Base-by-base conservation (phyloP, 176 grass and related monocot genomes). In the Musa acuminata region DNA sequence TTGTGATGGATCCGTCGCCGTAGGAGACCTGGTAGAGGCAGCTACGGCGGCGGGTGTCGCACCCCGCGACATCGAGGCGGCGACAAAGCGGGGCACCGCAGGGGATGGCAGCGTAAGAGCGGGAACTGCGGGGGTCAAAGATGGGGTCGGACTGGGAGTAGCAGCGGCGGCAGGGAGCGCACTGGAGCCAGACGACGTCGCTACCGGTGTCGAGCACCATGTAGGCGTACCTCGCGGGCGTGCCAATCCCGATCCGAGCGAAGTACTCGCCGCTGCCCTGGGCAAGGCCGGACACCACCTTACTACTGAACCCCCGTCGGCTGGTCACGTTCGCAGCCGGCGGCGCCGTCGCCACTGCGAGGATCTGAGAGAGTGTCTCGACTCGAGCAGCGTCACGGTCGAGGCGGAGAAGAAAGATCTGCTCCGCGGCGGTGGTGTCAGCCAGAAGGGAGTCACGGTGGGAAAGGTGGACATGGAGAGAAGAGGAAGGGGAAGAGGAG, bases 231-330 rank as follows among this genome's bases (percentile, higher is more conserved):
- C 84, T 92, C 10, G 87, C 64, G 8, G 93, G 93, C 59, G 87
- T 92, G 64, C 89, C 89, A 64, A 96, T 86, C 19, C 89, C 93
- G 82, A 96, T 86, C 82, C 88, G 82, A 3, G 89, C 87, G 81
- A 96, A 96, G 85, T 96, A 96, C 79, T 96, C 93, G 3, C 93
- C 93, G 75, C 93, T 96, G 52, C 93, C 93, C 79, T 87, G 93
- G 9, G 93, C 85, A 1, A 96, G 83, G 0, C 93, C 93, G 20
- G 93, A 96, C 24, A 92, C 82, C 21, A 96, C 85, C 8, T 85
- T 87, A 10, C 84, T 86, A 0, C 76, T 80, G 17, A 96, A 89
- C 9, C 77, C 80, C 0, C 51, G 2, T 7, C 82, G 17, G 0
- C 68, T 52, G 0, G 88, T 85, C 1, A 17, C 62, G 63, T 91